A percentile compares a stretch with the other conserved stretches of the same genome.
Evolutionary conservation across 495 filamentous ascomycete species (phyloP).

Genomic region (Neurospora tetraspora): DNA sequence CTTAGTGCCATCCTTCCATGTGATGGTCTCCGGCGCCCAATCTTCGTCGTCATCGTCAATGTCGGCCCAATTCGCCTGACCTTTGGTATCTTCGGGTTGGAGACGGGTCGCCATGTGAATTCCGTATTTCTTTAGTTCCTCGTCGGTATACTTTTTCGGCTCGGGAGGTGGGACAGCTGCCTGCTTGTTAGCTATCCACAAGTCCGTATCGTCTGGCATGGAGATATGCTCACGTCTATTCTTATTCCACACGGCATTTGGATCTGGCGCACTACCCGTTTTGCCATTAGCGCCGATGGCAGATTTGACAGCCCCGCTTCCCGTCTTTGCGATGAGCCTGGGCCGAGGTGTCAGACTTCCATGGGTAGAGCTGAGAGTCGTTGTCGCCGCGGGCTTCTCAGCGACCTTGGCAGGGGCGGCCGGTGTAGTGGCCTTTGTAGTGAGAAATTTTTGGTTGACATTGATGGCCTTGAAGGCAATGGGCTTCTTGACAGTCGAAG

Average conservation of each 20-base stretch:
- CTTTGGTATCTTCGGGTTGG: conserved; percentile 61
- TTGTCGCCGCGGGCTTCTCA: conserved; percentile 29
- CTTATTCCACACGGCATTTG: conserved; percentile 90
- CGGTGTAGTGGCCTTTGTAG: conserved; percentile 38
- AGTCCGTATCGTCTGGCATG: background rate
- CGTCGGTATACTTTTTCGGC: conserved; percentile 89
- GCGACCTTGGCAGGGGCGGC: conserved; percentile 37
- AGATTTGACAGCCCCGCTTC: conserved; percentile 40
- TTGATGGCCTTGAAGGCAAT: conserved; percentile 90
- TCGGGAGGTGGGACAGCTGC: conserved; percentile 66
- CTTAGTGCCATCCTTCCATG: conserved; percentile 97
- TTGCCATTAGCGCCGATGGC: conserved; percentile 48
- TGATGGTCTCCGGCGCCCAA: conserved; percentile 92
- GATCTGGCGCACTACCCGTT: conserved; percentile 42
- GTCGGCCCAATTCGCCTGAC: conserved; percentile 91
- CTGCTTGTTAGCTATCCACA: conserved; percentile 4
- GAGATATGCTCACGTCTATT: conserved; percentile 60
- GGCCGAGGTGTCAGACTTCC: conserved; percentile 37
- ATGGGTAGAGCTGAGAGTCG: conserved; percentile 23
- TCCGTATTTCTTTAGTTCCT: conserved; percentile 90
- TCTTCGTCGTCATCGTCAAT: conserved; percentile 98
- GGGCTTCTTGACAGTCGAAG: conserved; percentile 68
- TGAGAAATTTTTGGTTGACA: conserved; percentile 81
- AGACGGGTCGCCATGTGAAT: conserved; percentile 93
- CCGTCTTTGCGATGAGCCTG: conserved; percentile 44